phyloP scores from a whole-genome alignment of 75 land plant species.

The Sequoiadendron giganteum region DNA sequence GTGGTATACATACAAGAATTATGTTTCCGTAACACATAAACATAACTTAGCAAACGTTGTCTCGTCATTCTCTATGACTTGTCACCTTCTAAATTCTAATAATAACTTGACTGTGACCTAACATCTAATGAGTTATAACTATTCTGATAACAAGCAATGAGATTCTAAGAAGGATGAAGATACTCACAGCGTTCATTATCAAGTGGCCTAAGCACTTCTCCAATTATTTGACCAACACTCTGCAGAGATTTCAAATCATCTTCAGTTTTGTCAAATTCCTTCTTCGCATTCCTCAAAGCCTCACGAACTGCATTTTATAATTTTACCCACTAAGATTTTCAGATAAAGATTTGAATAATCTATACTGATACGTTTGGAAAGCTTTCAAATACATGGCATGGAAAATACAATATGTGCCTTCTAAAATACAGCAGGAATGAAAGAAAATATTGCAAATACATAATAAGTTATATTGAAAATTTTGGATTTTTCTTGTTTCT shows the following conservation, averaged over 20 bases:
- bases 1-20: neutral
- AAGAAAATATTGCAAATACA: neutral
- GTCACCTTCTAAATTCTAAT: neutral
- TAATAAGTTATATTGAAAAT: neutral
- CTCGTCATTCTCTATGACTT: neutral
- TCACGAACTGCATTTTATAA: constrained; percentile 64
- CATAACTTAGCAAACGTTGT: neutral
- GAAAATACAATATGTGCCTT: neutral
- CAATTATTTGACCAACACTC: constrained; percentile 95
- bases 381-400: neutral
- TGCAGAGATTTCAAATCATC: constrained; percentile 98
- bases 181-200: constrained; percentile 89
- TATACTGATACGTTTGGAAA: neutral
- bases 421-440: neutral
- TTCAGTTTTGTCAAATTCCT: constrained; percentile 93
- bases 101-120: neutral
- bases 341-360: neutral
- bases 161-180: neutral
- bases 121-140: neutral
- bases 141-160: neutral
- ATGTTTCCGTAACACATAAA: neutral
- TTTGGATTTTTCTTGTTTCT: neutral
- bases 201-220: constrained; percentile 90
- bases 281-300: constrained; percentile 63
- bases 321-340: neutral